Evolutionary conservation across 352 stramenopile genomes (phyloP).

Genomic region (Phytopythium ostracodes): DNA sequence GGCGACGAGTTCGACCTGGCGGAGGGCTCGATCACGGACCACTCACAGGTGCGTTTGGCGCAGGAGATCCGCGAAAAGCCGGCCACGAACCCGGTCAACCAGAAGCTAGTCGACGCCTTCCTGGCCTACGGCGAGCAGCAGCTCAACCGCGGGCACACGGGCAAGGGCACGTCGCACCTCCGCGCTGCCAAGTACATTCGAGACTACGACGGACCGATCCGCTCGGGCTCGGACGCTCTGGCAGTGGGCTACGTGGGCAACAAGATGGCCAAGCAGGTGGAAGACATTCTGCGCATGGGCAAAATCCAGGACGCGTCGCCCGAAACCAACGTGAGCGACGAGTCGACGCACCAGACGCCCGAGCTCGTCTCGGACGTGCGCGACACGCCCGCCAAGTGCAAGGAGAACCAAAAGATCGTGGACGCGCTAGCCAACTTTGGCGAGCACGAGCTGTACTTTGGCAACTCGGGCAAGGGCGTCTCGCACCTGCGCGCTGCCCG

Average conservation of each 20-base stretch:
- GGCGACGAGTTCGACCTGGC: slow-evolving; percentile 16
- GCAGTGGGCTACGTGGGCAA: slow-evolving; percentile 48
- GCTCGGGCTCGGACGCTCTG: slow-evolving; percentile 30
- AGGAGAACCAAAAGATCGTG: slow-evolving; percentile 65
- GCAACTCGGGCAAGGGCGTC: slow-evolving; percentile 65
- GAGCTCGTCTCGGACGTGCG: slow-evolving; percentile 49
- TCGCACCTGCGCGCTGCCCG: slow-evolving; percentile 59
- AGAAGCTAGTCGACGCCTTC: slow-evolving; percentile 78
- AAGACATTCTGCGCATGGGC: slow-evolving; percentile 48
- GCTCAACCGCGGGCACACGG: slow-evolving; percentile 57
- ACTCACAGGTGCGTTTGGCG: slow-evolving; percentile 55
- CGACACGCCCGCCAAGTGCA: slow-evolving; percentile 32
- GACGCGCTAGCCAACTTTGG: slow-evolving; percentile 61
- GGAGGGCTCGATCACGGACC: slow-evolving; percentile 29
- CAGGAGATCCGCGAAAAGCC: slow-evolving; percentile 48
- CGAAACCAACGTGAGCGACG: slow-evolving; percentile 51
- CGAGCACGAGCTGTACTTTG: slow-evolving; percentile 68
- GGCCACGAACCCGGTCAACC: slow-evolving; percentile 44
- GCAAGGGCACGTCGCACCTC: slow-evolving; percentile 68
- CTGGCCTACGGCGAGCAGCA: slow-evolving; percentile 57
- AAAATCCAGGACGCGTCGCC: slow-evolving; percentile 44
- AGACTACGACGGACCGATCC: slow-evolving; percentile 45
- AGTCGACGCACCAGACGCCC: slow-evolving; percentile 29
- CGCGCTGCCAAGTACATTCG: slow-evolving; percentile 60
- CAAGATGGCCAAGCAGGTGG: slow-evolving; percentile 54